Evolutionary conservation across 805 yeast species (phyloP).

Genomic region (Schizosaccharomyces pombe): DNA sequence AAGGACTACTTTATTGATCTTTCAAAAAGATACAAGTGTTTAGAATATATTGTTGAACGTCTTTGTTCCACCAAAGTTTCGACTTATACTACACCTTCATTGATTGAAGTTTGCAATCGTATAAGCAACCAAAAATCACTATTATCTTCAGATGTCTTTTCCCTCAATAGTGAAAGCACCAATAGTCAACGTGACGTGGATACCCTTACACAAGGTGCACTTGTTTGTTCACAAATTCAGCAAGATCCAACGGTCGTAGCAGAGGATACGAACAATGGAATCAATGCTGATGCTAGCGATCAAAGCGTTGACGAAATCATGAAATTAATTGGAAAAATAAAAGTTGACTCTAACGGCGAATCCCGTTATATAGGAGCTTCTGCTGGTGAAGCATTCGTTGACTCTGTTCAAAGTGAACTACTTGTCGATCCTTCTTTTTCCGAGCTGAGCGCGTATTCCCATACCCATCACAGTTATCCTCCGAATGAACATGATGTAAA

Average conservation of each 20-base stretch:
- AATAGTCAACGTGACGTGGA: too few relatives aligned
- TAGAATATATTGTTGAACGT: background rate
- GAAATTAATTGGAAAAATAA: background rate
- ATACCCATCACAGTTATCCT: background rate
- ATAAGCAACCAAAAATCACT: background rate
- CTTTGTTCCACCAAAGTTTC: background rate
- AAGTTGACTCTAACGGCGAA: background rate
- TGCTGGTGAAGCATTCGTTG: constrained; percentile 2
- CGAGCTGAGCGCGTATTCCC: background rate
- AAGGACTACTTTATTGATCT: background rate
- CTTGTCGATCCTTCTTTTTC: background rate
- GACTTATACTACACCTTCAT: background rate
- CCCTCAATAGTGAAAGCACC: background rate
- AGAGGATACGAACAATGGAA: background rate
- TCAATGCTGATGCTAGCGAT: background rate
- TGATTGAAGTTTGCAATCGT: background rate
- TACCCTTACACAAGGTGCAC: too few relatives aligned
- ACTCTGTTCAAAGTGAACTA: background rate
- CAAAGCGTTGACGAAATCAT: background rate
- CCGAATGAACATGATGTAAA: background rate
- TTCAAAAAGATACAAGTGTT: background rate
- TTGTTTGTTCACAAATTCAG: too few relatives aligned
- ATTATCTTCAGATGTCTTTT: background rate
- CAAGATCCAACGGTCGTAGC: too few relatives aligned
- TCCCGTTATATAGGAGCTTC: constrained; percentile 3